Percentiles rank a stretch among this genome's conserved stretches.
Evolutionary conservation across 306 rosid genomes (phyloP).

Genomic region (Cicer arietinum): DNA sequence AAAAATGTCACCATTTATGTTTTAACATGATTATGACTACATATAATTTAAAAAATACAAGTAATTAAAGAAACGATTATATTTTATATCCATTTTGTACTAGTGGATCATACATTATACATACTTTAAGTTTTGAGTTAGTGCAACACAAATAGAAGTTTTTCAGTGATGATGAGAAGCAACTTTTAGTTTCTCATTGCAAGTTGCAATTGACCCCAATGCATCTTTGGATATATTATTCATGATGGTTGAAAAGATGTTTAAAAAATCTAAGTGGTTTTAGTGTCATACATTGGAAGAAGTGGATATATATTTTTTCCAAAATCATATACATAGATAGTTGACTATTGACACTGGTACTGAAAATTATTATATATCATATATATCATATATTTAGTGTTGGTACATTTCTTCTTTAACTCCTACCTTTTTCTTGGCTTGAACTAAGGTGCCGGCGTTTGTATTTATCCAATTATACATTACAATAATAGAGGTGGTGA

Average conservation of each 20-base stretch:
- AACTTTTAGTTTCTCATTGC: neutral
- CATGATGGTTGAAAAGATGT: neutral
- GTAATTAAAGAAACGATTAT: no score
- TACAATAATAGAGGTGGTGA: no score
- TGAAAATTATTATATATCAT: neutral
- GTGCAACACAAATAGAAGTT: neutral
- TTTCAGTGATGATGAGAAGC: neutral
- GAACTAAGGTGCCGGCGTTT: neutral
- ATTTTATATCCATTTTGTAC: no score
- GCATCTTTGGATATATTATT: neutral
- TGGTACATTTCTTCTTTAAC: slow-evolving; percentile 10
- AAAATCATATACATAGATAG: neutral
- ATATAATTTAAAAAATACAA: no score
- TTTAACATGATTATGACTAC: no score
- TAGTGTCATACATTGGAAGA: slow-evolving; percentile 18
- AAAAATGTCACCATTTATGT: no score
- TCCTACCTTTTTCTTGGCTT: neutral
- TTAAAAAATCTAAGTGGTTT: slow-evolving; percentile 13
- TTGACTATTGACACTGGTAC: slow-evolving; percentile 39
- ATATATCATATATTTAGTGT: neutral
- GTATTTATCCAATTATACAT: neutral
- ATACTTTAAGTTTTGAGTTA: neutral
- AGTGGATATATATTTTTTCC: slow-evolving; percentile 30
- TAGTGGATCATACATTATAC: neutral
- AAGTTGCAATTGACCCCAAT: neutral